phyloP scores from a whole-genome alignment of 495 filamentous ascomycete species.

The Podospora appendiculata region DNA sequence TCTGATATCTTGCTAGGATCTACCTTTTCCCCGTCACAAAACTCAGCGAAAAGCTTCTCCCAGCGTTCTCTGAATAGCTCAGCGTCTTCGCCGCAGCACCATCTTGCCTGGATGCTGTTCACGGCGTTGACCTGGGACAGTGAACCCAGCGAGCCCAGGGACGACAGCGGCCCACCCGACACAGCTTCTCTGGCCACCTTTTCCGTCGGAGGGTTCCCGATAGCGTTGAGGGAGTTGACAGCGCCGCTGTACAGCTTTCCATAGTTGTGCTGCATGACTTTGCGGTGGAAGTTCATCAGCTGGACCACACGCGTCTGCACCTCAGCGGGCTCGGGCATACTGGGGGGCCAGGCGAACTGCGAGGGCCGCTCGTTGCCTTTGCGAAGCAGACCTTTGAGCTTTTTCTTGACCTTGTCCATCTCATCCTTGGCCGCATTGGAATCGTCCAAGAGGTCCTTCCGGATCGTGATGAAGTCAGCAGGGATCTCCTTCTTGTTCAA shows the following conservation, averaged over 20 bases:
- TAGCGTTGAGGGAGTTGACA: conserved; percentile 49
- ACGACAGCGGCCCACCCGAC: conserved; percentile 10
- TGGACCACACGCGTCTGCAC: conserved; percentile 88
- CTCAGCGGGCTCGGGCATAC: conserved; percentile 85
- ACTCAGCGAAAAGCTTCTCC: conserved; percentile 97
- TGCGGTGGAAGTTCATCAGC: conserved; percentile 94
- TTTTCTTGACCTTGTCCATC: conserved; percentile 99
- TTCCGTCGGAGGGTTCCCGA: conserved; percentile 36
- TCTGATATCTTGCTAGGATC: conserved; percentile 98
- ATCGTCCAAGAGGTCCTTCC: conserved; percentile 93
- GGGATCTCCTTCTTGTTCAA: conserved; percentile 79
- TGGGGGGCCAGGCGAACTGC: conserved; percentile 96
- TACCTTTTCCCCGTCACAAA: conserved; percentile 93
- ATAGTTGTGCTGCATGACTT: conserved; percentile 90
- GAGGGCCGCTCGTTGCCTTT: conserved; percentile 82
- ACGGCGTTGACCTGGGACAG: conserved; percentile 52
- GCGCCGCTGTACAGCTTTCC: conserved; percentile 60
- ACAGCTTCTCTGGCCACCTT: conserved; percentile 25
- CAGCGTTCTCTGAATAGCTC: conserved; percentile 93
- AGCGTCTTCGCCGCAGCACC: conserved; percentile 95
- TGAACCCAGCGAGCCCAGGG: conserved; percentile 32
- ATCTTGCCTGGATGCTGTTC: conserved; percentile 71
- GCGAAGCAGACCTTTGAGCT: conserved; percentile 82
- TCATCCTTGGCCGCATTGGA: conserved; percentile 99
- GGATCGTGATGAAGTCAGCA: conserved; percentile 73